Evolutionary conservation across 805 yeast genomes (phyloP).

Genomic region (Candida orba): DNA sequence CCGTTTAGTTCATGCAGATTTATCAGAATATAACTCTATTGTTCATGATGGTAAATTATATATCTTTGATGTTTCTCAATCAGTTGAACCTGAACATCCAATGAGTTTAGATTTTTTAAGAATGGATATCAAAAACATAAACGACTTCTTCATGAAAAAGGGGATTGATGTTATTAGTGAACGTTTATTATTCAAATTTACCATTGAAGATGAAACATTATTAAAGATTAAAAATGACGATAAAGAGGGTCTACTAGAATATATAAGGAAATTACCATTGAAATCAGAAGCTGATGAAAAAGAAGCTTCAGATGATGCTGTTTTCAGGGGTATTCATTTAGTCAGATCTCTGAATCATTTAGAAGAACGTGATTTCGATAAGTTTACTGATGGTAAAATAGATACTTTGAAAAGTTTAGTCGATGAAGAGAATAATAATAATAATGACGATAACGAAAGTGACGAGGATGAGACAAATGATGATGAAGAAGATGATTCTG

Average conservation of each 20-base stretch:
- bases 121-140: constrained; percentile 96
- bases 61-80: constrained; percentile 94
- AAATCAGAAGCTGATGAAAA: constrained; percentile 42
- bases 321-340: constrained; percentile 74
- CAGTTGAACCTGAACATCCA: constrained; percentile 97
- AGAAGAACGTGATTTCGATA: constrained; percentile 84
- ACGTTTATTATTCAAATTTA: constrained; percentile 70
- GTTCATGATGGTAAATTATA: constrained; percentile 73
- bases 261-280: constrained; percentile 47
- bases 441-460: constrained; percentile 16
- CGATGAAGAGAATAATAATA: constrained; percentile 21
- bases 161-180: constrained; percentile 77
- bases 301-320: constrained; percentile 70
- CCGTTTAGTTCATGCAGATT: constrained; percentile 90
- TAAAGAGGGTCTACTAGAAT: constrained; percentile 32
- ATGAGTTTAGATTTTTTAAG: constrained; percentile 90
- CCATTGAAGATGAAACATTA: constrained; percentile 41
- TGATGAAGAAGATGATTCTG: constrained; percentile 19
- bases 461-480: constrained; percentile 13
- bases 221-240: constrained; percentile 33
- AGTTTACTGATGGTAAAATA: constrained; percentile 72
- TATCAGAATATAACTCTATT: constrained; percentile 89
- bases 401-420: constrained; percentile 66
- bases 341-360: constrained; percentile 75
- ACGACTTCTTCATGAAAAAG: constrained; percentile 73